Percentiles rank a stretch among this genome's conserved stretches.
phyloP scores from a whole-genome alignment of 208 protist species.

The Acanthamoeba quina region DNA sequence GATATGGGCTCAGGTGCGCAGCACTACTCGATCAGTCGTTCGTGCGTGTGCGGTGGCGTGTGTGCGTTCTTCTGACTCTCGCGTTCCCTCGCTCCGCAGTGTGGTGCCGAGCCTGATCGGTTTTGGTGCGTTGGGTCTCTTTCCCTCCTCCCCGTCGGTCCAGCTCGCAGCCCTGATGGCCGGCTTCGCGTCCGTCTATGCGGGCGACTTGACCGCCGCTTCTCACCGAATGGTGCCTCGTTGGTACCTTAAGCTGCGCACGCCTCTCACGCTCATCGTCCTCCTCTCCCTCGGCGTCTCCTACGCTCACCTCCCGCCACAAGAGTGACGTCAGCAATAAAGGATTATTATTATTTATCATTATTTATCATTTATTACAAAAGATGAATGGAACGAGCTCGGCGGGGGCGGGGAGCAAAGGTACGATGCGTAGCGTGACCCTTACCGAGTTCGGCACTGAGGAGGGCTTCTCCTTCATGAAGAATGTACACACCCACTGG shows the following conservation, averaged over 20 bases:
- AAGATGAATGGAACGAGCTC: too few relatives aligned
- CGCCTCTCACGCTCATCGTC: slow-evolving; percentile 33
- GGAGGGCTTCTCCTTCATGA: slow-evolving; percentile 38
- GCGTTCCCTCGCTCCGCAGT: not conserved
- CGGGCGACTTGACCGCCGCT: not conserved
- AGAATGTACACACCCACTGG: not conserved
- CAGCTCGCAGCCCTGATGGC: not conserved
- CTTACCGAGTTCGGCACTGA: slow-evolving; percentile 7
- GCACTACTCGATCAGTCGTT: not conserved
- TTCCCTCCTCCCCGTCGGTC: not conserved
- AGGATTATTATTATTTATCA: not conserved
- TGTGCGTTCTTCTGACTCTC: not conserved
- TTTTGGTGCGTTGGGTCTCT: not conserved
- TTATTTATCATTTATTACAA: too few relatives aligned
- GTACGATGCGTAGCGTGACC: slow-evolving; percentile 3
- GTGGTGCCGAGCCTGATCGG: slow-evolving; percentile 36
- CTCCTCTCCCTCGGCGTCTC: slow-evolving; percentile 37
- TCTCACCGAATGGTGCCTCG: not conserved
- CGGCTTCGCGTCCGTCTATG: slow-evolving; percentile 38
- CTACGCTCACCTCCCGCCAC: not conserved
- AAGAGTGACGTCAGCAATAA: not conserved
- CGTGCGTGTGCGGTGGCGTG: not conserved
- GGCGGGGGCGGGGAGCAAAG: not conserved
- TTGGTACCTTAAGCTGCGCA: slow-evolving; percentile 52
- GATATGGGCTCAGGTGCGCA: slow-evolving; percentile 14